Evolutionary conservation across 371 early-diverging fungal genomes (phyloP).

Genomic region (Rhizopus sp.): DNA sequence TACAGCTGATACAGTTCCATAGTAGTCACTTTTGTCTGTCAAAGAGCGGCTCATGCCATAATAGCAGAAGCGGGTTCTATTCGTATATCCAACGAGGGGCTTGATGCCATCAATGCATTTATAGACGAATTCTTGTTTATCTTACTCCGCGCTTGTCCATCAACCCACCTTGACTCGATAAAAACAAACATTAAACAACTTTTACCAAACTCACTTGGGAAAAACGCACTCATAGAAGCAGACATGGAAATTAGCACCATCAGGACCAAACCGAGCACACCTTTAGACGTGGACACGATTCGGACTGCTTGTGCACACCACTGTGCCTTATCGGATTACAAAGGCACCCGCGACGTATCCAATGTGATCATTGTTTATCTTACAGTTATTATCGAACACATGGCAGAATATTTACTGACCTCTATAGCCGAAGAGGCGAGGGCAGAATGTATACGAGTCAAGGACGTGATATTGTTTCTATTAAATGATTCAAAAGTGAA

Average conservation of each 20-base stretch:
- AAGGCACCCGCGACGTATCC: slow-evolving; percentile 40
- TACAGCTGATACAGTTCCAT: background rate
- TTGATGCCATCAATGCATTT: slow-evolving; percentile 61
- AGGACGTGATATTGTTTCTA: slow-evolving; percentile 53
- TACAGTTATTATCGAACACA: slow-evolving; percentile 60
- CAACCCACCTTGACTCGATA: slow-evolving; percentile 50
- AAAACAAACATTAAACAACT: slow-evolving; percentile 50
- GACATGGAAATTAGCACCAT: slow-evolving; percentile 52
- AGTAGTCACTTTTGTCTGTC: slow-evolving; percentile 51
- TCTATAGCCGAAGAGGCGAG: slow-evolving; percentile 53
- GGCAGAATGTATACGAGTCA: slow-evolving; percentile 54
- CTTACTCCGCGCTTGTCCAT: slow-evolving; percentile 46
- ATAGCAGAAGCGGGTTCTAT: slow-evolving; percentile 60
- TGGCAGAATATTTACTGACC: slow-evolving; percentile 61
- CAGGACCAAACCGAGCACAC: slow-evolving; percentile 16
- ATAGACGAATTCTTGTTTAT: slow-evolving; percentile 60
- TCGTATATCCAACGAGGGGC: slow-evolving; percentile 62
- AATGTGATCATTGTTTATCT: slow-evolving; percentile 57
- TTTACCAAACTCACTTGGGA: slow-evolving; percentile 56
- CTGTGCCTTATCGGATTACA: slow-evolving; percentile 47
- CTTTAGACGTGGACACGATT: slow-evolving; percentile 15
- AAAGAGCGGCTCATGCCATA: slow-evolving; percentile 68
- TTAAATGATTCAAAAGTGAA: slow-evolving; percentile 56
- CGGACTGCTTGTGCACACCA: slow-evolving; percentile 53
- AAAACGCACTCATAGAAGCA: slow-evolving; percentile 68